A percentile compares a stretch with the other conserved stretches of the same genome.
phyloP scores from a whole-genome alignment of 169 alveolate species.

The Cryptosporidium felis region DNA sequence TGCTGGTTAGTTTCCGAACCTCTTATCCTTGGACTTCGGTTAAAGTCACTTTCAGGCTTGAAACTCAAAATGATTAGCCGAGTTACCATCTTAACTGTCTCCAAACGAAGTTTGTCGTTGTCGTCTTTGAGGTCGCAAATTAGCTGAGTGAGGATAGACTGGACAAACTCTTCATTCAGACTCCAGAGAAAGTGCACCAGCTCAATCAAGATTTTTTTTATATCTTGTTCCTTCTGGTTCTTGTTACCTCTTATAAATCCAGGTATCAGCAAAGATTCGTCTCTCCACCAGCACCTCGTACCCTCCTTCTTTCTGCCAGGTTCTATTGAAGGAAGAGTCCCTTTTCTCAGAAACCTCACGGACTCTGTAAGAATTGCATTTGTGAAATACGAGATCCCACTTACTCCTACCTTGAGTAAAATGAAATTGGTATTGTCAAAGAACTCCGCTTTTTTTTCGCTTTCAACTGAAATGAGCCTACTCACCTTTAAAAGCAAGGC shows the following conservation, averaged over 20 bases:
- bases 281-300: conserved; percentile 33
- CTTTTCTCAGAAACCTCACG: not conserved
- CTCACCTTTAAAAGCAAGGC: not conserved
- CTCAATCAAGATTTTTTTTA: not conserved
- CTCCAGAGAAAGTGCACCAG: conserved; percentile 11
- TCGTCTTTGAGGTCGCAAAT: conserved; percentile 9
- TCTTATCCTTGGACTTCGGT: too few species aligned
- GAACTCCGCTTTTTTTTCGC: not conserved
- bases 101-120: not conserved
- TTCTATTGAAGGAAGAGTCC: not conserved
- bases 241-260: not conserved
- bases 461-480: not conserved
- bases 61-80: not conserved
- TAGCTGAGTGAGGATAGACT: not conserved
- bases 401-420: conserved; percentile 5
- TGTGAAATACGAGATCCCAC: conserved; percentile 27
- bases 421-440: not conserved
- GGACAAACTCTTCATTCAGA: conserved; percentile 14
- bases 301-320: not conserved
- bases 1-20: not conserved
- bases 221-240: not conserved
- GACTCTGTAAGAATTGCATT: conserved; percentile 5
- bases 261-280: not conserved
- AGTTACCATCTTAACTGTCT: conserved; percentile 7
- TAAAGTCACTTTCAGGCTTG: not conserved